phyloP scores from a whole-genome alignment of 2,329 filamentous ascomycete species.

The Colletotrichum sp. region DNA sequence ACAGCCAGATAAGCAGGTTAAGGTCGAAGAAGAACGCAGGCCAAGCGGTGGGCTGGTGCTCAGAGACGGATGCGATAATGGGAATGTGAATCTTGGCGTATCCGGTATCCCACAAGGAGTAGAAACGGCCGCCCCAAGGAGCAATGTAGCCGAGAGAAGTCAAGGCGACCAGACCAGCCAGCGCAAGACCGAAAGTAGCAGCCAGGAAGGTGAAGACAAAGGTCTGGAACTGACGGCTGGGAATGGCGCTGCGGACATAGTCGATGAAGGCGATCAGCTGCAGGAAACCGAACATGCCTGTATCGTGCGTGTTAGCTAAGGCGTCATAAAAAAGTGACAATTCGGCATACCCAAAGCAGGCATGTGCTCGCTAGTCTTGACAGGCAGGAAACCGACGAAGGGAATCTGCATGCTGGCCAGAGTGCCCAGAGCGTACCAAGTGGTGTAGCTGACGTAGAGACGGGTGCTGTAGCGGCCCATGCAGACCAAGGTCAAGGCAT shows the following conservation, averaged over 20 bases:
- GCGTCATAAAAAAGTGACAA: neutral
- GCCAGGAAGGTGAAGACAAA: conserved; percentile 81
- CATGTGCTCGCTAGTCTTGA: conserved; percentile 99
- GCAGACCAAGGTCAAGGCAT: conserved; percentile 90
- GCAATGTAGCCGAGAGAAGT: conserved; percentile 92
- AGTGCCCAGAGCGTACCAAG: conserved; percentile 96
- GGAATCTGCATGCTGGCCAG: conserved; percentile 99
- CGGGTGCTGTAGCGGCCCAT: conserved; percentile 97
- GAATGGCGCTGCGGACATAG: conserved; percentile 85
- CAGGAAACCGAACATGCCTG: conserved; percentile 92
- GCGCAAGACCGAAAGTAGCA: conserved; percentile 73
- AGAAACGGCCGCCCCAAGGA: conserved; percentile 98
- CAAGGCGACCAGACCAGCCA: conserved; percentile 80
- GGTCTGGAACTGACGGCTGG: conserved; percentile 92
- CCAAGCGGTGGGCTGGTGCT: conserved; percentile 99
- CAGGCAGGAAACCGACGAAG: conserved; percentile 95
- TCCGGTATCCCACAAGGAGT: conserved; percentile 97
- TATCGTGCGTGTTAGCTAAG: conserved; percentile 17
- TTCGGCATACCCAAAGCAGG: conserved; percentile 77
- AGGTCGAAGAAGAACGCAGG: conserved; percentile 99
- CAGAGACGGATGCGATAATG: conserved; percentile 99
- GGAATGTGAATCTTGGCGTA: conserved; percentile 99
- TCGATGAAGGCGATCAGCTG: conserved; percentile 93
- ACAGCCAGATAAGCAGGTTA: conserved; percentile 98
- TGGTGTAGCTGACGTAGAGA: conserved; percentile 95